Evolutionary conservation across 2,329 filamentous ascomycete species (phyloP), one percentile per base, ranked within the genome.

Genomic region (Eutypella sp.): DNA sequence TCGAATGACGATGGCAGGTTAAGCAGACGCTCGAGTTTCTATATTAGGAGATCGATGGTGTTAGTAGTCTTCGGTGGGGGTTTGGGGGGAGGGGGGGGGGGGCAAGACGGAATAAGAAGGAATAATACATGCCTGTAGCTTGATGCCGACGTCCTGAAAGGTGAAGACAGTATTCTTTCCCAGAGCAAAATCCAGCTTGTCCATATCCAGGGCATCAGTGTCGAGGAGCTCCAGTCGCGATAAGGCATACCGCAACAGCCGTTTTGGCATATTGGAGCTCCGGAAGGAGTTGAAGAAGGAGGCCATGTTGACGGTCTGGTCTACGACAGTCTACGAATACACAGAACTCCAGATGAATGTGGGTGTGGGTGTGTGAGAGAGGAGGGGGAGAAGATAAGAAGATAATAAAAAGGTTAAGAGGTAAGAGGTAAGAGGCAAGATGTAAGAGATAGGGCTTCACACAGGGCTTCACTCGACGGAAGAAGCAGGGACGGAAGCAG

Each of bases 201-300:
- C 89, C 50, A 93, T 77, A 60, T 96, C 87, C 55, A 96, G 73
- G 11, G 87, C 84, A 61, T 95, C 86, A 47, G 89, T 87, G 60
- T 97, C 93, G 48, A 99, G 80, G 45, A 96, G 76, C 57, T 95
- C 90, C 48, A 96, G 76, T 47, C 85, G 83, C 20, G 86, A 85
- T 36, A 99, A 74, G 41, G 85, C 89, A 72, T 93, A 96, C 56
- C 89, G 85, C 54, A 97, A 78, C 58, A 97, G 77, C 66, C 86
- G 84, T 77, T 93, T 95, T 70, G 91, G 88, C 74, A 95, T 89
- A 56, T 81, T 87, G 52, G 89, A 81, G 64, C 69, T 74, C 58
- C 73, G 69, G 59, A 82, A 81, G 47, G 74, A 76, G 67, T 75
- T 84, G 60, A 93, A 79, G 63, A 88, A 82, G 63, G 78, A 83